A percentile compares a stretch with the other conserved stretches of the same genome.
Evolutionary conservation across 148 eudicot species (phyloP).

Genomic region (Vaccinium darrowii): DNA sequence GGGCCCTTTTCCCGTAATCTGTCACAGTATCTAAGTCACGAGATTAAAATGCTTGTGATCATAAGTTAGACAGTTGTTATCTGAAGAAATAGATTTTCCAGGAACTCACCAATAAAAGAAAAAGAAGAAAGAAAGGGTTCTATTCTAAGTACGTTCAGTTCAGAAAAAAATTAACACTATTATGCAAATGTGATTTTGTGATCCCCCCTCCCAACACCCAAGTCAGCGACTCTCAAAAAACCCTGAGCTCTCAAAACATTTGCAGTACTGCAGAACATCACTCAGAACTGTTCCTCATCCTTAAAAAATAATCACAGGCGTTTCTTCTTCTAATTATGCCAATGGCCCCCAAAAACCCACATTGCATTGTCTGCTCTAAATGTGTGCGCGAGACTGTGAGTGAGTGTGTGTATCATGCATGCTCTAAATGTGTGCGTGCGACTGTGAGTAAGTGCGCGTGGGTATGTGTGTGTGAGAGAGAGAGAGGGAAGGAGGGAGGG

Average conservation of each 20-base stretch:
- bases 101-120: background rate
- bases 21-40: background rate
- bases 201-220: background rate
- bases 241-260: background rate
- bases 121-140: background rate
- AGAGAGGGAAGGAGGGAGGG: constrained; percentile 13
- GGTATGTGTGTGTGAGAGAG: background rate
- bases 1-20: background rate
- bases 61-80: background rate
- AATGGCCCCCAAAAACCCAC: background rate
- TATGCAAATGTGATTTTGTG: background rate
- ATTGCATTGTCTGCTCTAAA: background rate
- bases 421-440: background rate
- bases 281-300: background rate
- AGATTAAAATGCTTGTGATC: background rate
- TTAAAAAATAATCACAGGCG: background rate
- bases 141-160: background rate
- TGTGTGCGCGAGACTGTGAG: background rate
- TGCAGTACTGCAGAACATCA: background rate
- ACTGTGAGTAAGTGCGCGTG: background rate
- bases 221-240: constrained; percentile 1
- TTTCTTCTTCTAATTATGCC: background rate
- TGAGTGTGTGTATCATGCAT: background rate
- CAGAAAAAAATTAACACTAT: background rate
- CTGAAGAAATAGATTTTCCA: background rate